A percentile compares a stretch with the other conserved stretches of the same genome.
Evolutionary conservation across 208 protist species (phyloP).

Genomic region (Crithidia fasciculata): DNA sequence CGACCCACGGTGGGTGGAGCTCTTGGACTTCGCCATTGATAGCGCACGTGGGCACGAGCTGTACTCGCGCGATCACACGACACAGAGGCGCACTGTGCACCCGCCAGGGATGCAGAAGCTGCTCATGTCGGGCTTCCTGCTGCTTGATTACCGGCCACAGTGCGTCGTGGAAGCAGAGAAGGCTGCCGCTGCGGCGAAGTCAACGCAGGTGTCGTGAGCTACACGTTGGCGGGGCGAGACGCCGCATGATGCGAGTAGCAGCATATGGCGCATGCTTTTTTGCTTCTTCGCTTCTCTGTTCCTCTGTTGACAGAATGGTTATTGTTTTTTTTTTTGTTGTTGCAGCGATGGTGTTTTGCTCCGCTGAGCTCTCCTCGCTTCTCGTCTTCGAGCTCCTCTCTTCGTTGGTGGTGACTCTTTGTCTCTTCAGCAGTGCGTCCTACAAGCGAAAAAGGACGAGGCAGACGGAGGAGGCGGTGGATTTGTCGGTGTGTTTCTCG

Average conservation of each 20-base stretch:
- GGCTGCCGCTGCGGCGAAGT: background rate
- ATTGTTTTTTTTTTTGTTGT: constrained; percentile 14
- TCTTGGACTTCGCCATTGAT: constrained; percentile 55
- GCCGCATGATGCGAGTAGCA: too few relatives aligned
- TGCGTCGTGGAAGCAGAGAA: background rate
- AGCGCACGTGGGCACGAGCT: constrained; percentile 22
- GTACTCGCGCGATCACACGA: constrained; percentile 37
- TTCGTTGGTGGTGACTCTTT: too few relatives aligned
- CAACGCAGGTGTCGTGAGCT: too few relatives aligned
- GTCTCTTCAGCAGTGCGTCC: too few relatives aligned
- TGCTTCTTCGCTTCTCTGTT: background rate
- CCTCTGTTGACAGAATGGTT: background rate
- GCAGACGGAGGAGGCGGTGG: too few relatives aligned
- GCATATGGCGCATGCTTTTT: background rate
- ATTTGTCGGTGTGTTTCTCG: too few relatives aligned
- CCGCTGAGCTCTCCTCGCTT: too few relatives aligned
- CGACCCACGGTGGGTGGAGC: constrained; percentile 60
- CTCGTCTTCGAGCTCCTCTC: too few relatives aligned
- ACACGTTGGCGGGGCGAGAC: too few relatives aligned
- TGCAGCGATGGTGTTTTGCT: background rate
- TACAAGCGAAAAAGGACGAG: too few relatives aligned
- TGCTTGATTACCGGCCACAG: constrained; percentile 49
- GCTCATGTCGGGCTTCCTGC: constrained; percentile 44
- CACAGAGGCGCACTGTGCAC: constrained; percentile 31
- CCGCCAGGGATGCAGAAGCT: constrained; percentile 36